phyloP scores from a whole-genome alignment of 2,329 filamentous ascomycete species.

The Colletotrichum sp. region DNA sequence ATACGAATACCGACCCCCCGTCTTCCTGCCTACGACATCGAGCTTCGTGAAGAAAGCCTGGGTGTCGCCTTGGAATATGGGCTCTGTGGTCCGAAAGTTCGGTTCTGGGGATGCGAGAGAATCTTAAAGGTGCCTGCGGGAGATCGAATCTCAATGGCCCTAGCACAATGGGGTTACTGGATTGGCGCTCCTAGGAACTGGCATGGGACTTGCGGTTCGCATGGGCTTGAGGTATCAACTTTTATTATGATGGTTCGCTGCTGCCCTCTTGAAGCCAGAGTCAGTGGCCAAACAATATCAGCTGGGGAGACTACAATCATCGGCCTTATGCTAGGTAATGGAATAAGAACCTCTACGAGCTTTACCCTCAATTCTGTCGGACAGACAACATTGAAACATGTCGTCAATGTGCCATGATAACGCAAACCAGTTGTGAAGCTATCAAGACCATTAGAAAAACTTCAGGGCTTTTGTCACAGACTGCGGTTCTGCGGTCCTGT shows the following conservation, averaged over 20 bases:
- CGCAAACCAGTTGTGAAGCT: background rate
- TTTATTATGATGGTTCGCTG: background rate
- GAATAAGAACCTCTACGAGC: background rate
- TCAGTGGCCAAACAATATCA: background rate
- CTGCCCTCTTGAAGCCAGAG: background rate
- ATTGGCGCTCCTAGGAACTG: background rate
- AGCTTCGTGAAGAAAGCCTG: background rate
- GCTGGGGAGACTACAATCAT: background rate
- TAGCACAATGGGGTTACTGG: background rate
- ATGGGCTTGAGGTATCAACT: background rate
- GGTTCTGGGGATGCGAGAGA: background rate
- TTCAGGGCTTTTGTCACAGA: background rate
- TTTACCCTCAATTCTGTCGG: background rate
- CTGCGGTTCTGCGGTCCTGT: background rate
- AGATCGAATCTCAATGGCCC: background rate
- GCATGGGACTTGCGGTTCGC: slow-evolving; percentile 10
- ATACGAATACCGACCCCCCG: background rate
- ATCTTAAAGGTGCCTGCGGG: slow-evolving; percentile 16
- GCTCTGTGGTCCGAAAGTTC: background rate
- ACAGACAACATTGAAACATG: background rate
- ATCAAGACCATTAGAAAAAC: background rate
- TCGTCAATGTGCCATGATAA: background rate
- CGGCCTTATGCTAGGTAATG: background rate
- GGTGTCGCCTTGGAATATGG: background rate
- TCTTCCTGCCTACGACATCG: background rate